Base-by-base conservation (phyloP, 768 basidiomycete genomes). In the Stropharia rugosoannulata region DNA sequence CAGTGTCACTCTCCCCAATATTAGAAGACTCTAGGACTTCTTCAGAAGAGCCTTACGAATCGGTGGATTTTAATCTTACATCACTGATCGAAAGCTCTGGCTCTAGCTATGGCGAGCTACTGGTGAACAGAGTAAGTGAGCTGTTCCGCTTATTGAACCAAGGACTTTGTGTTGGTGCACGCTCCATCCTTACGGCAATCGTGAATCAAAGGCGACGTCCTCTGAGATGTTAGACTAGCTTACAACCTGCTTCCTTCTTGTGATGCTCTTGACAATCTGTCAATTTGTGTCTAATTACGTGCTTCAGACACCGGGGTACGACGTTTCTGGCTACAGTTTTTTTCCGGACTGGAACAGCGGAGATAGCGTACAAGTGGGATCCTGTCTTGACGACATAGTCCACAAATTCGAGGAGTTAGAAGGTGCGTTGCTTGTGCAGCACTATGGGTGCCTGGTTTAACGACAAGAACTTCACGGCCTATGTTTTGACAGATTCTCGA, bases 301-400 rank as follows among this genome's bases (percentile, higher is more conserved):
- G 29, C 51, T 43, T 5, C 51, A 66, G 65, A 46, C 54, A 25
- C 51, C 61, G 39, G 60, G 62, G 52, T 59, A 59, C 36, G 62
- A 55, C 45, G 55, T 48, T 9, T 58, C 61, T 38, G 45, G 55
- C 27, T 64, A 56, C 41, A 55, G 50, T 2, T 37, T 39, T n/a
- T 51, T 56, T 40, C 47, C 57, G 27, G 49, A 59, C 29, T 47
- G 52, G 49, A 38, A 44, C 25, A 44, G 58, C 49, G 40, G 51
- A 38, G 46, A 57, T 36, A 16, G 47, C 52, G 53, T 54, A 37
- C 49, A 51, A 16, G 16, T 46, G 35, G 57, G 52, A 22, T 36
- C 47, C 51, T 56, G 41, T 38, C 51, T 47, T 18, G 56, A 49
- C 22, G 27, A 44, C 15, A 49, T 41, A 36, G 55, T 50, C 50